Evolutionary conservation across 331 rosid genomes (phyloP).

Genomic region (Saraca asoca): DNA sequence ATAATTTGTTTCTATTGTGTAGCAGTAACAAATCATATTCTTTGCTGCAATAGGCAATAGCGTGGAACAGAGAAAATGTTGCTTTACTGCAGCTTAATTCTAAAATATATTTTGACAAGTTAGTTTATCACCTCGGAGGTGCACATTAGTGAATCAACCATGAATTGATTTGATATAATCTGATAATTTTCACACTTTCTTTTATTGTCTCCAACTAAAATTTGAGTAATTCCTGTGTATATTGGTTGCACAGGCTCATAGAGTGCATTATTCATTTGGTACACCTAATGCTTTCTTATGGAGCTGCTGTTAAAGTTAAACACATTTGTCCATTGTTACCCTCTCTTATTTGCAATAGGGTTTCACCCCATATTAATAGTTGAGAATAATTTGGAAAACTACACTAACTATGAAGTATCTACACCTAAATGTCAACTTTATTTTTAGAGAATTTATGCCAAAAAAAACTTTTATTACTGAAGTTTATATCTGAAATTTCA

Average conservation of each 20-base stretch:
- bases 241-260: neutral
- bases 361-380: constrained; percentile 15
- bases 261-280: constrained; percentile 18
- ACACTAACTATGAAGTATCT: constrained; percentile 28
- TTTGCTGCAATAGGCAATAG: too few relatives aligned
- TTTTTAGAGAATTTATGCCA: constrained; percentile 26
- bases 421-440: neutral
- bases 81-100: too few relatives aligned
- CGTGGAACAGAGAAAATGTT: too few relatives aligned
- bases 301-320: constrained; percentile 25
- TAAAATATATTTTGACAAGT: too few relatives aligned
- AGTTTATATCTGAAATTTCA: too few relatives aligned
- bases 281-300: constrained; percentile 4
- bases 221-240: constrained; percentile 23
- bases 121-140: neutral
- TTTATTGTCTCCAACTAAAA: neutral
- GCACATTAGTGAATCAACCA: constrained; percentile 19
- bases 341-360: constrained; percentile 10
- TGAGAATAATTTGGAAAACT: constrained; percentile 23
- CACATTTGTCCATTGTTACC: neutral
- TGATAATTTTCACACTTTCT: neutral
- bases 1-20: too few relatives aligned
- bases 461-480: neutral
- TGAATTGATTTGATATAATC: neutral
- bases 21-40: too few relatives aligned